Conservation (phyloP, 2,329 filamentous ascomycete genomes). For the Davidsoniella neocaledoniae region DNA sequence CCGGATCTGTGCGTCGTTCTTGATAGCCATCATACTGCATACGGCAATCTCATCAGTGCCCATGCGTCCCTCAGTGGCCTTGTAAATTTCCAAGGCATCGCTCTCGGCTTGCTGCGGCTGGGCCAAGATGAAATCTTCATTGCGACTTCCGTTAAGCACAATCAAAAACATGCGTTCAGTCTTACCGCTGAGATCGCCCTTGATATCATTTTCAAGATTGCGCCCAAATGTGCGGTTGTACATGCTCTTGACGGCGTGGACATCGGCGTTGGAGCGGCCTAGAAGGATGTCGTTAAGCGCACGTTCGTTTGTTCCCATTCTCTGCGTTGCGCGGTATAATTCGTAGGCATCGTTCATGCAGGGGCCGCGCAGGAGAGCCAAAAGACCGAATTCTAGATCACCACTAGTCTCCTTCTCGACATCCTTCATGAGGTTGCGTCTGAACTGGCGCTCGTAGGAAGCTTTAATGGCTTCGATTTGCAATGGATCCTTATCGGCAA, state of each 20-base stretch:
- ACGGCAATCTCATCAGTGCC: slow-evolving; percentile 62
- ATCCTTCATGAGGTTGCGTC: slow-evolving; percentile 56
- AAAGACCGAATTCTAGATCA: slow-evolving; percentile 57
- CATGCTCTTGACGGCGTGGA: slow-evolving; percentile 66
- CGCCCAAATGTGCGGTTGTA: slow-evolving; percentile 54
- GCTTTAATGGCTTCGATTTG: slow-evolving; percentile 54
- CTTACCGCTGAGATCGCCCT: slow-evolving; percentile 66
- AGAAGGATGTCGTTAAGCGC: slow-evolving; percentile 78
- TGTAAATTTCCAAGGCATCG: slow-evolving; percentile 62
- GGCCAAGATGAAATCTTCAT: slow-evolving; percentile 62
- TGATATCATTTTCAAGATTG: slow-evolving; percentile 54
- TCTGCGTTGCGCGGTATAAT: slow-evolving; percentile 55
- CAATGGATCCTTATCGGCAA: slow-evolving; percentile 59
- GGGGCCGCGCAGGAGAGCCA: slow-evolving; percentile 63
- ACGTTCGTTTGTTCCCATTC: slow-evolving; percentile 70
- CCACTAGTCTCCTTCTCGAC: slow-evolving; percentile 61
- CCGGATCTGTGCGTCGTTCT: slow-evolving; percentile 68
- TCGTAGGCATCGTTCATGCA: slow-evolving; percentile 58
- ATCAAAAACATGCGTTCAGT: slow-evolving; percentile 75
- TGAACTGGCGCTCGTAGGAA: slow-evolving; percentile 47
- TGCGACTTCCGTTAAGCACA: slow-evolving; percentile 55
- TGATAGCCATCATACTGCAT: slow-evolving; percentile 58
- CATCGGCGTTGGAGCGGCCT: slow-evolving; percentile 68
- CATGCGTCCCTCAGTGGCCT: slow-evolving; percentile 54
- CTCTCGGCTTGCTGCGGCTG: slow-evolving; percentile 56